These are phyloP conservation scores for Metschnikowia henanensis DNA, from an alignment of 805 yeast genomes.

Conservation along the genomic window DNA sequence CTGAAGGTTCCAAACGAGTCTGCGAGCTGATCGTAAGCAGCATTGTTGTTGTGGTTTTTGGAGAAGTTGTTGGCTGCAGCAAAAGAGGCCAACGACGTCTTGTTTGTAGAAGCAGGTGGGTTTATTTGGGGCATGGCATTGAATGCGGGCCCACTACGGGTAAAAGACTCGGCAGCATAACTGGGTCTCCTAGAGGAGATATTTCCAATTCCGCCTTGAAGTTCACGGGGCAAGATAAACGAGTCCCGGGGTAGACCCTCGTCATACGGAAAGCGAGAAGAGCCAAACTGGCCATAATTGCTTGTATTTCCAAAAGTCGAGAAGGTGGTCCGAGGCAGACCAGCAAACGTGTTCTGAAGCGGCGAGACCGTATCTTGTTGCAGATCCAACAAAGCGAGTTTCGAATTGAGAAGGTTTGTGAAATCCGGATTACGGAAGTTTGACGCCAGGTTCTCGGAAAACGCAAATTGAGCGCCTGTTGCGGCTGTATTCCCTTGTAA, in stretches of 20 bases:
- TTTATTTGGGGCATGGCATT: background rate
- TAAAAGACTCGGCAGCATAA: conserved; percentile 66
- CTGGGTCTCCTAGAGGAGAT: conserved; percentile 72
- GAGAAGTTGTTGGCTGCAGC: conserved; percentile 32
- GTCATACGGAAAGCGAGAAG: background rate
- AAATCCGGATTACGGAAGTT: conserved; percentile 6
- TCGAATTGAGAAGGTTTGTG: conserved; percentile 6
- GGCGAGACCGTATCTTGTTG: conserved; percentile 9
- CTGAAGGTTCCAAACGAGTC: conserved; percentile 31
- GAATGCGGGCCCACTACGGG: conserved; percentile 26
- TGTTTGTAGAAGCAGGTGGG: conserved; percentile 6
- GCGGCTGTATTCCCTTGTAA: background rate
- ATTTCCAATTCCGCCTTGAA: conserved; percentile 64
- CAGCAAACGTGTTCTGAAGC: conserved; percentile 1
- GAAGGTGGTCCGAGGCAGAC: conserved; percentile 1
- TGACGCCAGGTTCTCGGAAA: conserved; percentile 1
- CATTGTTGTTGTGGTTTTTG: conserved; percentile 15
- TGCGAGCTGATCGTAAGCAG: conserved; percentile 26
- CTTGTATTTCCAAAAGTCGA: background rate
- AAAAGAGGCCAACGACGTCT: conserved; percentile 25
- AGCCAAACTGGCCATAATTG: background rate
- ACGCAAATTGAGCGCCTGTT: background rate
- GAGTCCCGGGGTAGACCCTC: conserved; percentile 22
- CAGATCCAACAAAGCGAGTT: conserved; percentile 9
- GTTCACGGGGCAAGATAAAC: conserved; percentile 54